Conservation (phyloP, 768 basidiomycete genomes). For the Boletus pseudo-olivaceus region DNA sequence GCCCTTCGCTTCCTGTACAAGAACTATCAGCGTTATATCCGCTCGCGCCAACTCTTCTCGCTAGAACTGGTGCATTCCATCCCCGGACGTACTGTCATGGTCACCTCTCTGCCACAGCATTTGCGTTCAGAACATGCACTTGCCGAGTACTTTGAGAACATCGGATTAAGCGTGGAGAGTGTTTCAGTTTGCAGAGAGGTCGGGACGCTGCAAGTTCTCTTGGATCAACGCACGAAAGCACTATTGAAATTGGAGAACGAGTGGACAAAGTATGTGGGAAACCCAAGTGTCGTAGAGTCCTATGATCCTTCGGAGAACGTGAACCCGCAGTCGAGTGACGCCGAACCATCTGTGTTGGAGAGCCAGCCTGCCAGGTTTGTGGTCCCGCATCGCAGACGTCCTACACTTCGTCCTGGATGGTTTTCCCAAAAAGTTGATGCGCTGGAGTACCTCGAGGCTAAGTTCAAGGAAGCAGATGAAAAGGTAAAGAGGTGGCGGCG, state of each 20-base stretch:
- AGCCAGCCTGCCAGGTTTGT: constrained; percentile 57
- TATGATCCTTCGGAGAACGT: constrained; percentile 71
- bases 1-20: constrained; percentile 83
- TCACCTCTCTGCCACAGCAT: constrained; percentile 80
- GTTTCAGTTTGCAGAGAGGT: constrained; percentile 87
- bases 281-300: constrained; percentile 81
- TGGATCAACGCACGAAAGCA: constrained; percentile 80
- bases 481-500: constrained; percentile 71
- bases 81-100: constrained; percentile 88
- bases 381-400: constrained; percentile 70
- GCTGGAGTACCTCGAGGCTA: constrained; percentile 78
- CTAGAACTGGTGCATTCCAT: constrained; percentile 94
- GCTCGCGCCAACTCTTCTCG: constrained; percentile 88
- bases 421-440: constrained; percentile 81
- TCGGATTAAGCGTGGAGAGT: constrained; percentile 87
- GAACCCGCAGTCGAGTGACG: constrained; percentile 40
- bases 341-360: constrained; percentile 53
- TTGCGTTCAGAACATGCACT: constrained; percentile 81
- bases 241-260: constrained; percentile 75
- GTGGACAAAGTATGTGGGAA: constrained; percentile 92
- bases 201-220: constrained; percentile 60
- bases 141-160: constrained; percentile 91
- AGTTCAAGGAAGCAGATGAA: constrained; percentile 81
- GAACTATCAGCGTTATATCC: constrained; percentile 87
- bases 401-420: constrained; percentile 73